These are phyloP conservation scores for Globisporangium polare DNA, from an alignment of 352 stramenopile genomes.

Conservation along the genomic window DNA sequence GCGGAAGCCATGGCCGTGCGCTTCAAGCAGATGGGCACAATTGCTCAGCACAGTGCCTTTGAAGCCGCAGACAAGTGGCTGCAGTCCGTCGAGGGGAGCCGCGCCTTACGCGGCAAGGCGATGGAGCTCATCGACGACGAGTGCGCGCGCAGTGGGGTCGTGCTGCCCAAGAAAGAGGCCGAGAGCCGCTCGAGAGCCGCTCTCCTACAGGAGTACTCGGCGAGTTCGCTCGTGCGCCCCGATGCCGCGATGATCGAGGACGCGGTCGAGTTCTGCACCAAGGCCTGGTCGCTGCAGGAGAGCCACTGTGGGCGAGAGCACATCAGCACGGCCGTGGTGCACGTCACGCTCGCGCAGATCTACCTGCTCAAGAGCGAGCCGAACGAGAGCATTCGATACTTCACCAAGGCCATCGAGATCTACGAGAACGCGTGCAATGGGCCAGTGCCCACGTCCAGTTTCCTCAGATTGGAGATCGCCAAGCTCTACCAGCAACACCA, in stretches of 20 bases:
- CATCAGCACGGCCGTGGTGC: slow-evolving; percentile 43
- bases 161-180: slow-evolving; percentile 51
- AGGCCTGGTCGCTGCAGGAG: slow-evolving; percentile 62
- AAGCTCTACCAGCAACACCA: slow-evolving; percentile 41
- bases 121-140: slow-evolving; percentile 35
- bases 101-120: slow-evolving; percentile 34
- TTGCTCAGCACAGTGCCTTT: slow-evolving; percentile 43
- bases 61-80: slow-evolving; percentile 50
- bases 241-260: slow-evolving; percentile 47
- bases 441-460: slow-evolving; percentile 45
- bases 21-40: slow-evolving; percentile 42
- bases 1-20: slow-evolving; percentile 49
- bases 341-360: slow-evolving; percentile 54
- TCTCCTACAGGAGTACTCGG: slow-evolving; percentile 38
- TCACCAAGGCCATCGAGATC: slow-evolving; percentile 44
- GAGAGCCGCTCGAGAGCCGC: slow-evolving; percentile 32
- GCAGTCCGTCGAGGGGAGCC: slow-evolving; percentile 39
- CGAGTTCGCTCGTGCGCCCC: slow-evolving; percentile 20
- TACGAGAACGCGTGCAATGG: slow-evolving; percentile 56
- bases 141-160: slow-evolving; percentile 7
- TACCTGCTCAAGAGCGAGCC: slow-evolving; percentile 34
- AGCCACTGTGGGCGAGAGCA: slow-evolving; percentile 42
- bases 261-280: slow-evolving; percentile 59
- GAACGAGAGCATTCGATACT: slow-evolving; percentile 37
- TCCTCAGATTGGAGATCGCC: slow-evolving; percentile 57